These are phyloP conservation scores for Terfezia boudieri DNA, from an alignment of 495 filamentous ascomycete genomes.

Conservation along the genomic window DNA sequence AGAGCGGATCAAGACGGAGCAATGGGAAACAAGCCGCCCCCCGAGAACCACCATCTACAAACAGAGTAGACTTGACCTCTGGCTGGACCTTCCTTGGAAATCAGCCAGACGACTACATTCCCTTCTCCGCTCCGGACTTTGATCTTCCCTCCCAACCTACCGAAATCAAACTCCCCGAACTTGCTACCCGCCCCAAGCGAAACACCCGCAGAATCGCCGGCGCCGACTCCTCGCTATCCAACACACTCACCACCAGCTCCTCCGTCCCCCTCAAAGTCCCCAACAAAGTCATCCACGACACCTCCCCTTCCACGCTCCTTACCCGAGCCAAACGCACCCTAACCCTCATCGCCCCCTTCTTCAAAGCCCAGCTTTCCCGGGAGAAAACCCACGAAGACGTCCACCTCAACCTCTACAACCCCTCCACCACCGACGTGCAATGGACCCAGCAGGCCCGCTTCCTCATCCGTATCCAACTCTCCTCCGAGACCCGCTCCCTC, in stretches of 20 bases:
- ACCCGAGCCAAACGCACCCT: slow-evolving; percentile 8
- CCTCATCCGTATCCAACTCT: slow-evolving; percentile 8
- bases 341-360: slow-evolving; percentile 8
- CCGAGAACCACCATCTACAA: too few species aligned
- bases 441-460: slow-evolving; percentile 3
- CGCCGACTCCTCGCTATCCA: neutral
- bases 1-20: neutral
- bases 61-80: neutral
- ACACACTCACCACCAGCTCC: neutral
- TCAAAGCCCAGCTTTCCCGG: slow-evolving; percentile 7
- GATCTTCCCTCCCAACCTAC: neutral
- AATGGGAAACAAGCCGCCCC: neutral
- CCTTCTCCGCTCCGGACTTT: neutral
- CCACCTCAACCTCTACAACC: slow-evolving; percentile 1
- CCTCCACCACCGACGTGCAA: neutral
- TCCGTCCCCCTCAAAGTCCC: neutral
- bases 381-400: slow-evolving; percentile 11
- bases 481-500: slow-evolving; percentile 6
- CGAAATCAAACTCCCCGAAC: too few species aligned
- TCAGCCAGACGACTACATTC: neutral
- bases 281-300: neutral
- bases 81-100: slow-evolving; percentile 10
- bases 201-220: neutral
- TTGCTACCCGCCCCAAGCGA: neutral
- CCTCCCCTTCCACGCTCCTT: neutral